Percentiles rank a stretch among this genome's conserved stretches.
Conservation (phyloP, 345 rosid genomes). For the Noccaea bulbosa region DNA sequence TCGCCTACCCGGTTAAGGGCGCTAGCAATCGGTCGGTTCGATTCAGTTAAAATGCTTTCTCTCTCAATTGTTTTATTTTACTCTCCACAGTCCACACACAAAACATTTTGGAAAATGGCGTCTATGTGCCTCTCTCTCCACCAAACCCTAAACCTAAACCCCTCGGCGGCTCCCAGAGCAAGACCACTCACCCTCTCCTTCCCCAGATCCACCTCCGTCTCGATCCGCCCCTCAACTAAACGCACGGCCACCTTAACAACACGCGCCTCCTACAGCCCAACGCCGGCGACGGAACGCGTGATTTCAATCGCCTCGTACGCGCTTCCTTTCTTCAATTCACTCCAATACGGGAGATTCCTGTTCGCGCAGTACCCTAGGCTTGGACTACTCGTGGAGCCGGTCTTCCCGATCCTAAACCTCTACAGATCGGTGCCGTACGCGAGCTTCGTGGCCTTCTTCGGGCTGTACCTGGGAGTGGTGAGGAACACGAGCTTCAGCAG, state of each 20-base stretch:
- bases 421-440: constrained; percentile 86
- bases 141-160: constrained; percentile 44
- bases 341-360: constrained; percentile 85
- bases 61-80: background rate
- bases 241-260: constrained; percentile 20
- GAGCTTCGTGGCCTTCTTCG: constrained; percentile 90
- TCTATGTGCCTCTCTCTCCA: constrained; percentile 48
- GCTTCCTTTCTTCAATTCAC: constrained; percentile 84
- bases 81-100: background rate
- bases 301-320: constrained; percentile 76
- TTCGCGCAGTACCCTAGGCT: constrained; percentile 66
- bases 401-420: constrained; percentile 67
- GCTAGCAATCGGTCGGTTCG: background rate
- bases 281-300: constrained; percentile 79
- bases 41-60: background rate
- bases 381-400: constrained; percentile 61
- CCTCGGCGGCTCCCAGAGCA: constrained; percentile 17
- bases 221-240: constrained; percentile 17
- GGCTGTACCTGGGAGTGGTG: constrained; percentile 77
- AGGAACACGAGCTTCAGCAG: constrained; percentile 71
- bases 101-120: constrained; percentile 40
- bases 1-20: no score
- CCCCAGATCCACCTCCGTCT: constrained; percentile 29
- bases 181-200: constrained; percentile 33
- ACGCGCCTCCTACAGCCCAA: constrained; percentile 64